A percentile compares a stretch with the other conserved stretches of the same genome.
These are phyloP conservation scores for Trypanosoma melophagium DNA, from an alignment of 208 protist species.

Conservation along the genomic window DNA sequence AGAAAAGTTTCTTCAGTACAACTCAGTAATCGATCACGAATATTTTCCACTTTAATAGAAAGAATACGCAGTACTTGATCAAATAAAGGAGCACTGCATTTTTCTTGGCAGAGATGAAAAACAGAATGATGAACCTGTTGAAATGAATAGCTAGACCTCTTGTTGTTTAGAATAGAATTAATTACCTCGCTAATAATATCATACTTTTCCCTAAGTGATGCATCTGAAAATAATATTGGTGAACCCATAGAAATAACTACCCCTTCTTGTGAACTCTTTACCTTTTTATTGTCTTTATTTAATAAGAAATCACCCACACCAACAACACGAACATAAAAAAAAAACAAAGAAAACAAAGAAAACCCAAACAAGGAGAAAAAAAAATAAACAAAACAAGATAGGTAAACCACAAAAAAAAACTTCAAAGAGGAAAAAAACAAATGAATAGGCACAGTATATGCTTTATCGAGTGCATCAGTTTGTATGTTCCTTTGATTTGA, in stretches of 20 bases:
- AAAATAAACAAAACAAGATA: neutral
- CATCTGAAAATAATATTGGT: neutral
- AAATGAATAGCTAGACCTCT: conserved; percentile 57
- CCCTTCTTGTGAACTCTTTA: neutral
- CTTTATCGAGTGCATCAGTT: too few species aligned
- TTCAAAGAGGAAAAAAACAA: conserved; percentile 12
- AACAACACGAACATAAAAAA: neutral
- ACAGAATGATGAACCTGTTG: conserved; percentile 76
- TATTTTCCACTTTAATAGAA: conserved; percentile 27
- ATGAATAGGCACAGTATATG: neutral
- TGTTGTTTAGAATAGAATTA: conserved; percentile 47
- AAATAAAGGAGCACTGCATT: conserved; percentile 41
- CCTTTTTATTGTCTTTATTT: neutral
- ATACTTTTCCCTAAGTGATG: conserved; percentile 51
- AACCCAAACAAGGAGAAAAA: conserved; percentile 14
- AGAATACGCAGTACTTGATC: conserved; percentile 46
- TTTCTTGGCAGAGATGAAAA: conserved; percentile 65
- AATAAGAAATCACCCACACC: neutral
- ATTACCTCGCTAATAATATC: conserved; percentile 58
- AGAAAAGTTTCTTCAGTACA: conserved; percentile 31
- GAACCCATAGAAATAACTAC: neutral
- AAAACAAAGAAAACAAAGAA: conserved; percentile 15
- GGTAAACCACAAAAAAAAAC: conserved; percentile 9
- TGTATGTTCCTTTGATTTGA: too few species aligned
- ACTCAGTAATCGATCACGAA: conserved; percentile 32